A percentile compares a stretch with the other conserved stretches of the same genome.
These are phyloP conservation scores for Macadamia integrifolia DNA, from an alignment of 164 flowering plant species.

Conservation along the genomic window DNA sequence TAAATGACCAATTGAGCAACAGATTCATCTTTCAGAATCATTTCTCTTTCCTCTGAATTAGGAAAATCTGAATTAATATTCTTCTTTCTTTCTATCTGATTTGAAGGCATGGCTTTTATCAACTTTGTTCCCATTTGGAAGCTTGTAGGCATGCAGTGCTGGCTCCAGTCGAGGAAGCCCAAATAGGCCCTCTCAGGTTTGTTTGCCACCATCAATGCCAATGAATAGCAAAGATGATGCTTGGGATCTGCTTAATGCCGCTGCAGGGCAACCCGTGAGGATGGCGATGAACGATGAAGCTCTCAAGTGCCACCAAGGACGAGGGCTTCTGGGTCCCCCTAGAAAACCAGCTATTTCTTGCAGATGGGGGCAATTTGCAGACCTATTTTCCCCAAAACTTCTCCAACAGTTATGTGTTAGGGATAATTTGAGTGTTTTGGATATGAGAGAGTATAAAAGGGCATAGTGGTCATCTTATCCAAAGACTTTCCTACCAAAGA, in stretches of 20 bases:
- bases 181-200: constrained; percentile 27
- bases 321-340: constrained; percentile 31
- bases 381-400: no score
- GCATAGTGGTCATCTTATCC: no score
- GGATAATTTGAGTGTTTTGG: no score
- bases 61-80: neutral
- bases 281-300: constrained; percentile 36
- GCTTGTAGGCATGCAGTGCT: constrained; percentile 33
- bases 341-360: constrained; percentile 12
- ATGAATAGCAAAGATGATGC: constrained; percentile 21
- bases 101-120: constrained; percentile 38
- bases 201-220: constrained; percentile 36
- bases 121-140: constrained; percentile 41
- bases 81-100: neutral
- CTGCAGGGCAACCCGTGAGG: constrained; percentile 62
- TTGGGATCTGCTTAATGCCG: constrained; percentile 59
- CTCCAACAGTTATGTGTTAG: no score
- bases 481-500: no score
- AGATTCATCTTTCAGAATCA: no score
- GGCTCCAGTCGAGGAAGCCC: constrained; percentile 51
- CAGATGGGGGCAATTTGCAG: no score
- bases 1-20: no score
- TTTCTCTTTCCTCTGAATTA: neutral
- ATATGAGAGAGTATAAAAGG: no score
- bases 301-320: constrained; percentile 1